Conservation (phyloP, 306 rosid species). For the Cucurbita ficifolia region DNA sequence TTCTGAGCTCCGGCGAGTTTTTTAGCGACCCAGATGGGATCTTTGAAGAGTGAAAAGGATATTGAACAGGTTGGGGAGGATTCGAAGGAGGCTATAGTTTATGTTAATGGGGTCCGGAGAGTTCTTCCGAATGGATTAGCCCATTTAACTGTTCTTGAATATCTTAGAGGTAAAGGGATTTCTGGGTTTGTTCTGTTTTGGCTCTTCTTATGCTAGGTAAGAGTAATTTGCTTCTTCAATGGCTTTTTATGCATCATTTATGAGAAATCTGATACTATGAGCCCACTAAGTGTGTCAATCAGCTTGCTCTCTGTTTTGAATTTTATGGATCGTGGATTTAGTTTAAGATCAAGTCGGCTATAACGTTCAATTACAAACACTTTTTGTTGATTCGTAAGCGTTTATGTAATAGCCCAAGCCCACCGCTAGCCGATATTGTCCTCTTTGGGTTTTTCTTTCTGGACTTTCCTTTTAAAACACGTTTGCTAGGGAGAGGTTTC, state of each 20-base stretch:
- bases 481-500: too few species aligned
- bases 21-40: conserved; percentile 40
- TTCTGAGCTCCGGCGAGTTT: neutral
- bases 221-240: neutral
- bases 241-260: neutral
- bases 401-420: too few species aligned
- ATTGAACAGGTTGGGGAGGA: conserved; percentile 17
- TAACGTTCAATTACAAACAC: neutral
- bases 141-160: conserved; percentile 78
- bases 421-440: too few species aligned
- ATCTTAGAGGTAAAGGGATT: conserved; percentile 58
- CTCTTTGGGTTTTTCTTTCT: too few species aligned
- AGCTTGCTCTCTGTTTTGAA: neutral
- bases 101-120: conserved; percentile 61
- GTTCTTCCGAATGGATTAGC: conserved; percentile 67
- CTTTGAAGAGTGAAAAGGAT: conserved; percentile 35
- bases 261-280: neutral
- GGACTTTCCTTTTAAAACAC: too few species aligned
- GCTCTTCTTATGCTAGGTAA: neutral
- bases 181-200: neutral
- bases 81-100: conserved; percentile 35
- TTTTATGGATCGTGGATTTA: neutral
- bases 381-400: neutral
- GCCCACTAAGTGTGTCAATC: neutral
- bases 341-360: neutral